Conservation (phyloP, 2,329 filamentous ascomycete species). For the Fusarium haematococcum region DNA sequence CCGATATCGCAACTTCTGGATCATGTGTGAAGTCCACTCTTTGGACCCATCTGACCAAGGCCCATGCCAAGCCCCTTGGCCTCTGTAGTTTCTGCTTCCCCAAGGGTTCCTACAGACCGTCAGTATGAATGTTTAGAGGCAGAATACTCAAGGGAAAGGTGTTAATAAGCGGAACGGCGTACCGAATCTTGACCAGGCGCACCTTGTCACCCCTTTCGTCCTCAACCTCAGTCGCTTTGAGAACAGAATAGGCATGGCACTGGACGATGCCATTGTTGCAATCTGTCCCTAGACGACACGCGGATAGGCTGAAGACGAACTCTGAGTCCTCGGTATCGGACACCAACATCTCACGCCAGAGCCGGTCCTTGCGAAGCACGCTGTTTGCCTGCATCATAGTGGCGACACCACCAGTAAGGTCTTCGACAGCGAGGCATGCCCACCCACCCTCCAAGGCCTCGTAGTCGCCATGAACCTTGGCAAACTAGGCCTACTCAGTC, state of each 20-base stretch:
- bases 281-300: conserved; percentile 43
- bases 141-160: not conserved
- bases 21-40: conserved; percentile 81
- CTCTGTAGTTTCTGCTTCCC: conserved; percentile 65
- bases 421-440: conserved; percentile 63
- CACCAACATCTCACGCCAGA: conserved; percentile 76
- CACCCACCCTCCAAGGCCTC: conserved; percentile 75
- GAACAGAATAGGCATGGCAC: conserved; percentile 64
- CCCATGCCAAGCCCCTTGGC: conserved; percentile 73
- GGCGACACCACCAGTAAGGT: conserved; percentile 68
- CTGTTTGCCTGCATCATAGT: conserved; percentile 67
- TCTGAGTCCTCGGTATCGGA: conserved; percentile 75
- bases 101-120: conserved; percentile 71
- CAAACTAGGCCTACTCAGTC: conserved; percentile 58
- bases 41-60: conserved; percentile 80
- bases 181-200: conserved; percentile 60
- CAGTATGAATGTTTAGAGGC: not conserved
- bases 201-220: conserved; percentile 54
- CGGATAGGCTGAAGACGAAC: conserved; percentile 68
- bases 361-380: conserved; percentile 73
- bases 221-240: conserved; percentile 59
- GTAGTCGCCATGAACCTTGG: conserved; percentile 82
- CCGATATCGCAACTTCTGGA: conserved; percentile 72
- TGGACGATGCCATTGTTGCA: conserved; percentile 55
- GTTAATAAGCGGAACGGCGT: conserved; percentile 13